Evolutionary conservation across 345 rosid genomes (phyloP), one percentile per base, ranked within the genome.

Genomic region (Excoecaria cochinchinensis): DNA sequence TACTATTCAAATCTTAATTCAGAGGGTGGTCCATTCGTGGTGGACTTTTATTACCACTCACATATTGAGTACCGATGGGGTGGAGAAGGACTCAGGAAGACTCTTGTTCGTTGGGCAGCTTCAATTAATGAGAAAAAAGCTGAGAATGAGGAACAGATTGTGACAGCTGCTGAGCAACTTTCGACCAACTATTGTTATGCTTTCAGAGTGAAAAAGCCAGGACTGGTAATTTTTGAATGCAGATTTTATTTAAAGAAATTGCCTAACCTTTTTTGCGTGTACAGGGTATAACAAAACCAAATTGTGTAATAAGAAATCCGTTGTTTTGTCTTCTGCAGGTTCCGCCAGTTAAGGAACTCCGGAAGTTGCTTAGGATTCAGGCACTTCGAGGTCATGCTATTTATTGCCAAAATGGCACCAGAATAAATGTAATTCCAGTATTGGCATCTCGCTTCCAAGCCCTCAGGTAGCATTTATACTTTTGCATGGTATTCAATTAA

Each of bases 11-110:
- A 92, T 6, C 82, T 81, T 72, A 89, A 79, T 79, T 62, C 89
- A 25, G 95, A 90, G 69, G 95, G 86, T 59, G 86, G 85, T 75
- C 90, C 94, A 14, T 93, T 89, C 47, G 95, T 90, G 67, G 78
- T 89, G 40, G 95, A 96, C 88, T 91, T 93, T 62, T 90, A 96
- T 85, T 96, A 96, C 83, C 98, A 96, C 67, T 96, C 99, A 1
- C 99, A 96, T 77, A 84, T 90, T 31, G 98, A 96, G 70, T 92
- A 96, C 69, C 91, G 97, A n/a, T 96, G 99, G 99, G 99, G 99
- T 75, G 99, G 97, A 77, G 99, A 95, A 87, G 98, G 97, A 46
- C 71, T 96, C 72, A 90, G 98, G 84, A 96, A 92, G 84, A 90
- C 98, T 80, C 74, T 96, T 83, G 86, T 96, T 73, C 95, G 97